Percentiles rank a stretch among this genome's conserved stretches.
Conservation (phyloP, 2,329 filamentous ascomycete genomes). For the Diplocarpon rosae region DNA sequence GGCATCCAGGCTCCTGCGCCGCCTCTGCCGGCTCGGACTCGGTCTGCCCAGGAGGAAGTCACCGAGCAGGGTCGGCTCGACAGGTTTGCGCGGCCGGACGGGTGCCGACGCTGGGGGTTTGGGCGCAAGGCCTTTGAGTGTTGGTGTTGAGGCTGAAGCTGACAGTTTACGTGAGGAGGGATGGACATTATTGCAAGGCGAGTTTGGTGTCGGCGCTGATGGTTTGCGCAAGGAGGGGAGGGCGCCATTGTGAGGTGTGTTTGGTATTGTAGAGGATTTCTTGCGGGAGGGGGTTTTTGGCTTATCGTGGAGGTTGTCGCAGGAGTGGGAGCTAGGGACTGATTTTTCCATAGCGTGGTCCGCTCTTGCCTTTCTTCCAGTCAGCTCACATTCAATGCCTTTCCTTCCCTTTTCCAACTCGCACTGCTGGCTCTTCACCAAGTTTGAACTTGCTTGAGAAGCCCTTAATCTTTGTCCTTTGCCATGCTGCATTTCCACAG, state of each 20-base stretch:
- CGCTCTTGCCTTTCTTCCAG: not conserved
- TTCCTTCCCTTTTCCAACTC: no score
- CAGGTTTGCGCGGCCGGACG: constrained; percentile 19
- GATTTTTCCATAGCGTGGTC: not conserved
- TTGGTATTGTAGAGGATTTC: constrained; percentile 15
- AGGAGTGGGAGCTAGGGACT: not conserved
- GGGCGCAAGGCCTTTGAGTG: not conserved
- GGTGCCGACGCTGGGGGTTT: constrained; percentile 12
- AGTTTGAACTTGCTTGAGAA: no score
- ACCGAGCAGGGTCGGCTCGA: constrained; percentile 39
- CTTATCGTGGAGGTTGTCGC: not conserved
- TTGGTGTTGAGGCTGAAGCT: no score
- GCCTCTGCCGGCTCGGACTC: constrained; percentile 41
- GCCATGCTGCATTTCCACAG: no score
- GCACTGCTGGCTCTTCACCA: no score
- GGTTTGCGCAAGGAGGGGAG: constrained; percentile 1
- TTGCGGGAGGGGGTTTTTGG: constrained; percentile 1
- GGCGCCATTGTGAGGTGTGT: constrained; percentile 8
- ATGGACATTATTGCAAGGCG: constrained; percentile 3
- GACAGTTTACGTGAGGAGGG: no score
- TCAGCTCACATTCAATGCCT: no score
- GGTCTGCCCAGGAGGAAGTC: constrained; percentile 49
- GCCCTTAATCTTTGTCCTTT: no score
- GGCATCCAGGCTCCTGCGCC: constrained; percentile 47
- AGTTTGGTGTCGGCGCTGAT: constrained; percentile 15